Conservation (phyloP, 2,329 filamentous ascomycete species). For the Lomentospora prolificans region DNA sequence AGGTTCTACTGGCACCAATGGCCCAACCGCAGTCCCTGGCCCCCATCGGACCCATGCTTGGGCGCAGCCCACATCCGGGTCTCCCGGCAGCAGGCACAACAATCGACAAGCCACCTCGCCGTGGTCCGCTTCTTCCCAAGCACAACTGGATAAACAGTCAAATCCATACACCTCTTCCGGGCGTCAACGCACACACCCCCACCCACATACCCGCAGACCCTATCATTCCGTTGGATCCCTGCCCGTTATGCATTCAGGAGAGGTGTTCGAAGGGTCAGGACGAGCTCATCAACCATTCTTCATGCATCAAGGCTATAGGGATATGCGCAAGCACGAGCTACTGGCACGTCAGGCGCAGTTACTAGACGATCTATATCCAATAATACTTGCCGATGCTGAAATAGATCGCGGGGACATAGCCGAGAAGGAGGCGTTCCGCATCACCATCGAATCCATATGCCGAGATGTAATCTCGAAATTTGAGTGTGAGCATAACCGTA, state of each 20-base stretch:
- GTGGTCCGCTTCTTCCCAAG: not conserved
- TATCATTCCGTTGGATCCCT: not conserved
- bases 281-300: not conserved
- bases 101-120: not conserved
- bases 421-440: conserved; percentile 63
- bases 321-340: not conserved
- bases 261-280: not conserved
- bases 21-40: too few species aligned
- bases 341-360: conserved; percentile 32
- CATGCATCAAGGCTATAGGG: not conserved
- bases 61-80: not conserved
- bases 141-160: not conserved
- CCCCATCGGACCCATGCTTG: not conserved
- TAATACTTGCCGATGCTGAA: conserved; percentile 46
- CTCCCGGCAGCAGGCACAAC: not conserved
- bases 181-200: not conserved
- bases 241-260: not conserved
- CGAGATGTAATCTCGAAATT: conserved; percentile 44
- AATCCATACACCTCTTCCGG: not conserved
- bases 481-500: conserved; percentile 32
- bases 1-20: too few species aligned
- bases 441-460: conserved; percentile 54
- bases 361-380: conserved; percentile 36
- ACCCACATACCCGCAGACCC: not conserved
- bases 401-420: conserved; percentile 54